Base-by-base conservation (phyloP, 768 basidiomycete genomes). In the Boletus edulis region DNA sequence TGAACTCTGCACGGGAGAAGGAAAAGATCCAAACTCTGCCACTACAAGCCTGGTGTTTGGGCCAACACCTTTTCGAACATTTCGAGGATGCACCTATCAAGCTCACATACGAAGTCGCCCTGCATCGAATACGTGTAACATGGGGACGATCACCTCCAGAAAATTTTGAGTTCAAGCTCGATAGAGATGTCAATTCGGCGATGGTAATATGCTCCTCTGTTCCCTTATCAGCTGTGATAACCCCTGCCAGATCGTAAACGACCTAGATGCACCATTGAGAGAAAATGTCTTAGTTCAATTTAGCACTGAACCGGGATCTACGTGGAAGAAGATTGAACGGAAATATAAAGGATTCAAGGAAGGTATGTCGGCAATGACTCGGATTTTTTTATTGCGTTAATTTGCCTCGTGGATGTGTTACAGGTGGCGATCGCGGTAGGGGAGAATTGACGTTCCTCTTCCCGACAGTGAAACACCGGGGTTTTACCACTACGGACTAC, bases 31-130 rank as follows among this genome's bases (percentile, higher is more conserved):
- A 8, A 7, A 56, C 15, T 39, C 49, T 69, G 3, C 71, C 70
- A 37, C 49, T 71, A 34, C 14, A 41, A 10, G 72, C 68, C 5
- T 71, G 62, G 64, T 71, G 57, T 49, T 53, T 73, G 5, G 70
- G 70, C 37, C 54, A 51, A 4, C 61, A 60, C 18, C 45, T 43
- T 38, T 61, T 70, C 45, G 27, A 17, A 44, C 51, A 60, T 46
- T 51, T 58, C 38, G 54, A 45, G 6, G 34, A 52, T 20, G n/a
- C 54, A 9, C 58, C 63, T 34, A 48, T 61, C 4, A 31, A 45
- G 17, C 56, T 70, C 14, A 5, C 7, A 31, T 69, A 69, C 32
- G 54, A 62, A 20, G 4, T 3, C 27, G 2, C 32, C 10, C 42
- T 0, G 31, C 49, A 56, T 10, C 54, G 9, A 31, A 46, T 70